Conservation (phyloP, 139 green algal genomes). For the Volvox reticuliferus region DNA sequence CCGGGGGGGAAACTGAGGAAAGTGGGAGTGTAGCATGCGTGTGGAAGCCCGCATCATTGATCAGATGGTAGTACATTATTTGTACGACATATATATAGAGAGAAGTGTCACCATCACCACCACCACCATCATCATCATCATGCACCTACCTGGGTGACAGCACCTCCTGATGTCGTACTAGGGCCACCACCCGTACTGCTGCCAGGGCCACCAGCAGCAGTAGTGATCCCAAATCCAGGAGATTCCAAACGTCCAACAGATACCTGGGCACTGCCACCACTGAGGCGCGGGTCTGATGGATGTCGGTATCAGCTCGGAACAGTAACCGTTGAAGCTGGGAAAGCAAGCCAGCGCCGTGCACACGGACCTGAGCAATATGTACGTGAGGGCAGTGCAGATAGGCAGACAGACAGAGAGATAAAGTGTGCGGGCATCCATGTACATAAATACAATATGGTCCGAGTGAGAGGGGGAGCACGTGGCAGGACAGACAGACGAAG, state of each 20-base stretch:
- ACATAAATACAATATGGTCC: no score
- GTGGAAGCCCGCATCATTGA: not conserved
- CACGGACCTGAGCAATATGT: not conserved
- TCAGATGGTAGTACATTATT: no score
- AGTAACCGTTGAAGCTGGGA: not conserved
- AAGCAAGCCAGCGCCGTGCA: not conserved
- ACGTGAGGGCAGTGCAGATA: not conserved
- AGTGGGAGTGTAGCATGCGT: not conserved
- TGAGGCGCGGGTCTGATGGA: constrained; percentile 6
- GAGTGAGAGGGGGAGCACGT: no score
- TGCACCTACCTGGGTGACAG: constrained; percentile 6
- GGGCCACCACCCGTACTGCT: not conserved
- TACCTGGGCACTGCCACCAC: constrained; percentile 22
- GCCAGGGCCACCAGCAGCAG: constrained; percentile 20
- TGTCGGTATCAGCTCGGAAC: not conserved
- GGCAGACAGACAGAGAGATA: no score
- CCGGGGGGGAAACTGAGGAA: not conserved
- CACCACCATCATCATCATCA: not conserved
- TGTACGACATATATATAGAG: no score
- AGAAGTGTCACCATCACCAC: not conserved
- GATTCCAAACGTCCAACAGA: constrained; percentile 29
- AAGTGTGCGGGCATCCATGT: no score
- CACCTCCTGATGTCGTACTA: not conserved
- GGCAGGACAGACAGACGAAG: no score
- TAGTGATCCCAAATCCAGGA: not conserved